Percentiles rank a stretch among this genome's conserved stretches.
These are phyloP conservation scores for Creolimax fragrantissima DNA, from an alignment of 78 protist species.

Conservation along the genomic window DNA sequence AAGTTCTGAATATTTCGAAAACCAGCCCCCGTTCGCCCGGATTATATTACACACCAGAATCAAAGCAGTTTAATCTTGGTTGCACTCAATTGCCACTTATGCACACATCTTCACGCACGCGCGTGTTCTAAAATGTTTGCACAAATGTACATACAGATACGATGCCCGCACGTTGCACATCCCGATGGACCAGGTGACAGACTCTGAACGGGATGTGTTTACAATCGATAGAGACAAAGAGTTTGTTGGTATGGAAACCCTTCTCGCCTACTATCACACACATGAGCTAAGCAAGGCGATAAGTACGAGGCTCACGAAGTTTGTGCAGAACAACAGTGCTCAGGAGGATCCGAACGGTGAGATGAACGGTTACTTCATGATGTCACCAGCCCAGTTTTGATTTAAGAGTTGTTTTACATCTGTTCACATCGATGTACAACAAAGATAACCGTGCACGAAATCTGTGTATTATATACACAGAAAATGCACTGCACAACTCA, in stretches of 20 bases:
- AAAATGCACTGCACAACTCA: no score
- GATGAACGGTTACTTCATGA: not conserved
- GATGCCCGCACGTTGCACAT: not conserved
- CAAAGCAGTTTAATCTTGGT: not conserved
- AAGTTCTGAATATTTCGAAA: not conserved
- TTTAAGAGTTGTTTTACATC: no score
- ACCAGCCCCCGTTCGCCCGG: not conserved
- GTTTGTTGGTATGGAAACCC: not conserved
- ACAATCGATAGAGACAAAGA: not conserved
- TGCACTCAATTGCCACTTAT: not conserved
- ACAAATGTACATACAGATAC: not conserved
- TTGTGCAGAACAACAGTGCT: not conserved
- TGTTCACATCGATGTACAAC: no score
- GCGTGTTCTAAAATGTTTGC: no score
- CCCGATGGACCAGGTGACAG: not conserved
- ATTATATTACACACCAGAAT: not conserved
- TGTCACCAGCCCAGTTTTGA: no score
- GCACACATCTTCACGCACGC: not conserved
- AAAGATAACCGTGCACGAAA: no score
- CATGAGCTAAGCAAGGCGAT: not conserved
- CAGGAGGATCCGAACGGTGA: not conserved
- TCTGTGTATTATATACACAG: no score
- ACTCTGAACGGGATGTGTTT: not conserved
- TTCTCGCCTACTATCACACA: not conserved
- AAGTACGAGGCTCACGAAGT: not conserved